Conservation (phyloP, 116 monocot species). For the Cymodocea nodosa region DNA sequence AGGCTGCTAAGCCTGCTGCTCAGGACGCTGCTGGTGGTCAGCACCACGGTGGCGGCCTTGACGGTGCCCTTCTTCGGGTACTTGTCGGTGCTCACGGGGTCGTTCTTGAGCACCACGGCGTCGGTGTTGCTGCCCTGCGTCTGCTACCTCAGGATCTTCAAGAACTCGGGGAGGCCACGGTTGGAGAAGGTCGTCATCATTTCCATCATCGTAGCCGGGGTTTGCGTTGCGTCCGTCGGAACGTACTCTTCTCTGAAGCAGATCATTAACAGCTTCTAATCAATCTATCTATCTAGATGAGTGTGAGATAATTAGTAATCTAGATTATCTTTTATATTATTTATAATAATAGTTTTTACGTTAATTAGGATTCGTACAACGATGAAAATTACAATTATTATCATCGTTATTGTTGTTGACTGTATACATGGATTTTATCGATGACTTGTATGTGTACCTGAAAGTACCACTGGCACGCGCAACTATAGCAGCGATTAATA, state of each 20-base stretch:
- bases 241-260: slow-evolving; percentile 50
- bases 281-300: no score
- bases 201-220: slow-evolving; percentile 36
- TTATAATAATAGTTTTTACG: no score
- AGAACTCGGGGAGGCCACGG: slow-evolving; percentile 1
- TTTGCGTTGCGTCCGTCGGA: slow-evolving; percentile 32
- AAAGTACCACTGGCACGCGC: no score
- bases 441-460: no score
- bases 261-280: slow-evolving; percentile 13
- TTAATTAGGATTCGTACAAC: no score
- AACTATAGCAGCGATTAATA: no score
- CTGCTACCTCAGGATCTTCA: slow-evolving; percentile 73
- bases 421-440: no score
- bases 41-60: slow-evolving; percentile 42
- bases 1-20: slow-evolving; percentile 16
- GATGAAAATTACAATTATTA: no score
- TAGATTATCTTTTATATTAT: no score
- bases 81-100: slow-evolving; percentile 52
- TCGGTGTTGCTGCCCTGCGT: slow-evolving; percentile 58
- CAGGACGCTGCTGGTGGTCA: slow-evolving; percentile 42
- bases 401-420: no score
- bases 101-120: slow-evolving; percentile 44
- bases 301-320: no score
- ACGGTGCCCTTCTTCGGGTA: slow-evolving; percentile 60
- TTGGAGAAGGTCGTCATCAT: slow-evolving; percentile 22